Conservation (phyloP, 805 yeast genomes). For the Candida hispaniensis region DNA sequence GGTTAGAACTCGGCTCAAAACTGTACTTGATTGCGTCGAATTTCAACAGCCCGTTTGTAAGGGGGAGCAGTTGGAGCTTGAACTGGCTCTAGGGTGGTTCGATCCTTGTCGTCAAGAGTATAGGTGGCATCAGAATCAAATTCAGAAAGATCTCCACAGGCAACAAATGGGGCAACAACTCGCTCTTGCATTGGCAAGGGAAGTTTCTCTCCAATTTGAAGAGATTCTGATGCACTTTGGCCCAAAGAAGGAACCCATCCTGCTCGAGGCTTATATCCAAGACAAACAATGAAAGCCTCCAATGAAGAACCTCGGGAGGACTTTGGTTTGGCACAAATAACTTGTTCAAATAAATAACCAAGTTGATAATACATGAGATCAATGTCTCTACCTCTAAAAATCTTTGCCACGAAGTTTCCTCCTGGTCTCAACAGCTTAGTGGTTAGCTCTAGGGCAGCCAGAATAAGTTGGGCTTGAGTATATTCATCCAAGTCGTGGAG, state of each 20-base stretch:
- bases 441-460: conserved; percentile 85
- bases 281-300: conserved; percentile 88
- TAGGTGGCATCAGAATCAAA: conserved; percentile 96
- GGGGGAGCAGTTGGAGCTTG: conserved; percentile 97
- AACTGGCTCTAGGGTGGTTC: conserved; percentile 69
- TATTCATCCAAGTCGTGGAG: conserved; percentile 94
- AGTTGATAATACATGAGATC: conserved; percentile 89
- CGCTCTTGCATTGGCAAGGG: conserved; percentile 43
- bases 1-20: too few species aligned
- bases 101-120: conserved; percentile 31
- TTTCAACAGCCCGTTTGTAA: conserved; percentile 79
- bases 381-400: conserved; percentile 91
- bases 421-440: conserved; percentile 82
- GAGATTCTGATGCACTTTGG: neutral
- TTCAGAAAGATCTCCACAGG: conserved; percentile 85
- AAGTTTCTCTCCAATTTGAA: conserved; percentile 33
- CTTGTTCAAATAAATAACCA: conserved; percentile 72
- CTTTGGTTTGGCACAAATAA: conserved; percentile 92
- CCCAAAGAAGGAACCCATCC: conserved; percentile 66
- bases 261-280: conserved; percentile 71
- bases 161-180: conserved; percentile 77
- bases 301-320: conserved; percentile 90
- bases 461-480: conserved; percentile 85
- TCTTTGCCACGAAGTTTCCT: conserved; percentile 91
- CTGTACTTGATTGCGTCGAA: conserved; percentile 75